These are phyloP conservation scores for Pseudophaeomoniella oleicola DNA, from an alignment of 2,329 filamentous ascomycete genomes.

Conservation along the genomic window DNA sequence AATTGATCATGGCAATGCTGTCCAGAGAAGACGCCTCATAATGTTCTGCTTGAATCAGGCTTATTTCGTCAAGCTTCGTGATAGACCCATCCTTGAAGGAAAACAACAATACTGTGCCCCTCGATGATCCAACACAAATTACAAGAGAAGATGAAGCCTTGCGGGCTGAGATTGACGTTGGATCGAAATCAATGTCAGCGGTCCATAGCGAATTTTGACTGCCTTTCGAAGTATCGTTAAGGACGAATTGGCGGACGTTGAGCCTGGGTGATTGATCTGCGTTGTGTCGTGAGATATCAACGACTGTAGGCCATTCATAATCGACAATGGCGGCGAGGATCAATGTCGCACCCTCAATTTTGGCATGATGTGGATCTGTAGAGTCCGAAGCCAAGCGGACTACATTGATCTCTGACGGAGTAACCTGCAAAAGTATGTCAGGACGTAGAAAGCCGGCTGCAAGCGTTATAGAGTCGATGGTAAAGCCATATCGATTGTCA, in stretches of 20 bases:
- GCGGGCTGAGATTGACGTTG: background rate
- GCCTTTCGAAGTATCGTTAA: no score
- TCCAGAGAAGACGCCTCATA: background rate
- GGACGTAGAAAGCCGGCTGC: conserved; percentile 23
- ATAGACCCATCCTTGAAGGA: background rate
- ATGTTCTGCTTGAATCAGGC: background rate
- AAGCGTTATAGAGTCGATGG: conserved; percentile 27
- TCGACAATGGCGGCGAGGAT: no score
- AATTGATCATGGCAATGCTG: background rate
- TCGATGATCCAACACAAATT: background rate
- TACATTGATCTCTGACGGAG: conserved; percentile 9
- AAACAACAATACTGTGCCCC: background rate
- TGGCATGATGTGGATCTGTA: no score
- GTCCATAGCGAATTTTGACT: no score
- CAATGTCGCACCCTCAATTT: no score
- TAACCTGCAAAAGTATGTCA: conserved; percentile 27
- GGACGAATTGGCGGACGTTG: no score
- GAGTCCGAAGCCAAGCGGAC: conserved; percentile 1
- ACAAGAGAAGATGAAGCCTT: background rate
- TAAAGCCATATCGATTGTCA: conserved; percentile 20
- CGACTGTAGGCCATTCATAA: no score
- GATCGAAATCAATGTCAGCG: background rate
- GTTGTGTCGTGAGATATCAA: no score
- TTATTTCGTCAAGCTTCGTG: background rate
- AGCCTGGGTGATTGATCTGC: no score